Base-by-base conservation (phyloP, 139 green algal genomes). In the Tetradesmus obliquus region DNA sequence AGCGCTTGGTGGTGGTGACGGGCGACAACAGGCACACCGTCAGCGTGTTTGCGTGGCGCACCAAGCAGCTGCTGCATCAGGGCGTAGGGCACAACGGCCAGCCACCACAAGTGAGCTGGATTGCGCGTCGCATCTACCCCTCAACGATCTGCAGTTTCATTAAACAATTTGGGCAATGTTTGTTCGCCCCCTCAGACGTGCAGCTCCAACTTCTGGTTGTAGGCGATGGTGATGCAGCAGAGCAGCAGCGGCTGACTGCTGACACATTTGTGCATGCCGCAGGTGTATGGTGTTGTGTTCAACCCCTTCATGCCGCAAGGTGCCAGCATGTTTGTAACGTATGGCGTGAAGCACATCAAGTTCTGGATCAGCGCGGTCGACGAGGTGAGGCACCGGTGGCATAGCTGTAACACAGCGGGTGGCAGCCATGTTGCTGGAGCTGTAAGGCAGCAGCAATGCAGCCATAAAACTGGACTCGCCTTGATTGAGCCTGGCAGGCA, bases 21-120 rank as follows among this genome's bases (percentile, higher is more conserved):
- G 94, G 92, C 13, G 96, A 98, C 91, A 97, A 97, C 92, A 79
- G 88, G 22, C 96, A 98, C 95, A 97, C 93, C 7, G 92, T 96
- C 20, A 88, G 89, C 69, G 74, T 98, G 3, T 96, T 94, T 79
- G 89, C 96, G 91, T 97, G 95, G 95, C 84, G 90, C 45, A 90
- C 45, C 69, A 95, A 93, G 86, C 90, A 90, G 32, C 79, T 95
- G 72, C 82, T 97, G 10, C 87, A 90, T n/a, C 51, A 92, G 24
- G 91, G 91, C 24, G 91, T 93, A 9, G 95, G 95, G 45, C 92
- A 95, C 92, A 96, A 94, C 79, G 94, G 95, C 53, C 89, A 94
- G 79, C 95, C 95, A 62, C 94, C 94, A 13, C 91, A 95, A 91
- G 95, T 95, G 51, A 3, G 82, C 19, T 53, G 32, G 32, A 32